A percentile compares a stretch with the other conserved stretches of the same genome.
phyloP scores from a whole-genome alignment of 164 flowering plant species.

The Stephania japonica region DNA sequence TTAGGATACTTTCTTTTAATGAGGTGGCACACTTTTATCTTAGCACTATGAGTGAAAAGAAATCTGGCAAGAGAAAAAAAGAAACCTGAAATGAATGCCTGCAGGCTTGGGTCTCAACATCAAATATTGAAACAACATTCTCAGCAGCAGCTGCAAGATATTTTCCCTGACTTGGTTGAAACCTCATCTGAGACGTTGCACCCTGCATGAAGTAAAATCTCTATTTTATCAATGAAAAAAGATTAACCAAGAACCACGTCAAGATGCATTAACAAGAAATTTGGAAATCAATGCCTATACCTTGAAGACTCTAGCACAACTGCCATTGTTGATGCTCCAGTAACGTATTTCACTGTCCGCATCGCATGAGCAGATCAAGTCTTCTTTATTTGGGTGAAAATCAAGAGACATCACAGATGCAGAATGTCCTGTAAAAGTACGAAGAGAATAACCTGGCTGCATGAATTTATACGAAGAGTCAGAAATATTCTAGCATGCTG shows the following conservation, averaged over 20 bases:
- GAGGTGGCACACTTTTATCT: too few species aligned
- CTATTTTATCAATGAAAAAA: neutral
- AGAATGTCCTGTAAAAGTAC: constrained; percentile 67
- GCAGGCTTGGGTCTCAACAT: constrained; percentile 67
- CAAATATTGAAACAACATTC: constrained; percentile 54
- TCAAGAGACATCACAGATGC: constrained; percentile 63
- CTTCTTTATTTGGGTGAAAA: constrained; percentile 73
- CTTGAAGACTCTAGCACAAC: constrained; percentile 55
- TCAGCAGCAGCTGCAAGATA: constrained; percentile 69
- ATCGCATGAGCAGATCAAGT: constrained; percentile 76
- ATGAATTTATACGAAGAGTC: constrained; percentile 14
- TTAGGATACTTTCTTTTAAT: too few species aligned
- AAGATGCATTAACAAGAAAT: neutral
- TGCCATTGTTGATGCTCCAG: constrained; percentile 76
- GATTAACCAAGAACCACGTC: neutral
- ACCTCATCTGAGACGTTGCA: constrained; percentile 54
- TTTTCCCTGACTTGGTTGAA: constrained; percentile 65
- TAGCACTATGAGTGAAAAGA: neutral
- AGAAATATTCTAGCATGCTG: constrained; percentile 4
- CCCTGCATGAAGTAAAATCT: constrained; percentile 33
- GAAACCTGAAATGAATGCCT: constrained; percentile 51
- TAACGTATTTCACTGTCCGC: constrained; percentile 63
- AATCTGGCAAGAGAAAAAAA: neutral
- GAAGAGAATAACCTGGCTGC: constrained; percentile 69
- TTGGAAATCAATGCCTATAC: constrained; percentile 22